Evolutionary conservation across 768 basidiomycete species (phyloP).

Genomic region (Phylloporus sp.): DNA sequence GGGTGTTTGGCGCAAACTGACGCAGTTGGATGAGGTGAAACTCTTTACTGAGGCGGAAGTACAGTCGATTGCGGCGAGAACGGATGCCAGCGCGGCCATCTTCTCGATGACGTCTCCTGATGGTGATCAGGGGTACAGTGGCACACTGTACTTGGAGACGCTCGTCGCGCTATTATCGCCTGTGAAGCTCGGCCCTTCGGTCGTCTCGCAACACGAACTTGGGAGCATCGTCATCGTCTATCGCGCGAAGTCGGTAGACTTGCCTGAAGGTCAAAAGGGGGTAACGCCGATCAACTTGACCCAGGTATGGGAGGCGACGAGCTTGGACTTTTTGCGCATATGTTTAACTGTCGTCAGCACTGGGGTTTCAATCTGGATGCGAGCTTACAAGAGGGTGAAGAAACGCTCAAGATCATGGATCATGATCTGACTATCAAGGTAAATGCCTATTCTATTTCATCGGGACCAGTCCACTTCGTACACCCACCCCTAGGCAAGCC

Average conservation of each 20-base stretch:
- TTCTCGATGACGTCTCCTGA: slow-evolving; percentile 56
- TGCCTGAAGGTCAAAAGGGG: slow-evolving; percentile 31
- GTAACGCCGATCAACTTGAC: slow-evolving; percentile 76
- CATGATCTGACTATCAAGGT: slow-evolving; percentile 42
- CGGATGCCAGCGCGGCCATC: slow-evolving; percentile 38
- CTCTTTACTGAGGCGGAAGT: slow-evolving; percentile 59
- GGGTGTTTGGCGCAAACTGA: slow-evolving; percentile 46
- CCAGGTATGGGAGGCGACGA: slow-evolving; percentile 44
- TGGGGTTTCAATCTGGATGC: slow-evolving; percentile 83
- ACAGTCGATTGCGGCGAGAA: slow-evolving; percentile 33
- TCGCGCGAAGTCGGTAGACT: slow-evolving; percentile 56
- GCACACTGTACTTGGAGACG: slow-evolving; percentile 55
- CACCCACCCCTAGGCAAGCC: slow-evolving; percentile 43
- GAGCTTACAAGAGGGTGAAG: slow-evolving; percentile 43
- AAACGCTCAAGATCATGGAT: slow-evolving; percentile 46
- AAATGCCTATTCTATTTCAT: not conserved
- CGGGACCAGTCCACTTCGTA: not conserved
- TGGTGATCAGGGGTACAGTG: slow-evolving; percentile 70
- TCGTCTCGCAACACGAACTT: slow-evolving; percentile 41
- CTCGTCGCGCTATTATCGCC: slow-evolving; percentile 46
- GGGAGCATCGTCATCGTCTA: slow-evolving; percentile 67
- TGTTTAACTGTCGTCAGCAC: slow-evolving; percentile 41
- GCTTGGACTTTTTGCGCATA: not conserved
- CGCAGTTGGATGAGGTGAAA: slow-evolving; percentile 32
- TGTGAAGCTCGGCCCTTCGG: slow-evolving; percentile 21